Evolutionary conservation across 805 yeast genomes (phyloP), one percentile per base, ranked within the genome.

Genomic region (Saccharomycopsis sp.): DNA sequence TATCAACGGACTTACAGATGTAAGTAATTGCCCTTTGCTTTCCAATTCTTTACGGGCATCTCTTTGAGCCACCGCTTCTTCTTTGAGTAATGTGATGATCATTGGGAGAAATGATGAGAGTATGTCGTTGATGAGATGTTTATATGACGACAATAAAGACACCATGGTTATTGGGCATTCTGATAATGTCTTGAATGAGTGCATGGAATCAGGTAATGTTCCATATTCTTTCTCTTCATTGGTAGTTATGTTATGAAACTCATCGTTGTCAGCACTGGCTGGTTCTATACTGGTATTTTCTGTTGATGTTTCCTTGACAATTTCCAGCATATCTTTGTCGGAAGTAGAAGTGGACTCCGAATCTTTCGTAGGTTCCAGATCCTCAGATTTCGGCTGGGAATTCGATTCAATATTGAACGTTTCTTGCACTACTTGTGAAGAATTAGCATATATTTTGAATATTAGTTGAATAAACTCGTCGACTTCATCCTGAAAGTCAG

Each of bases 151-250:
- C 66, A 89, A 90, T 56, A 96, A 75, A 5, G 97, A 84, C 2
- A 94, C 99, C 85, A 94, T 87, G 2, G 97, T 91, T 47, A 94
- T 93, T 8, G 99, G 99, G 69, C 98, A 92, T 70, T 94, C 99
- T 0, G 97, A 89, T 60, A 94, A 78, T 14, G 93, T 89, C 69
- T 91, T 92, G 78, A 94, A 93, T 1, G 97, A 91, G 63, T 70
- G 78, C 80, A 89, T 80, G 2, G 97, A 86, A 62, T 79, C 81
- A 51, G 79, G 79, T 56, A 91, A 75, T 49, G 76, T 75, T 15
- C 75, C 76, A 19, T 71, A 52, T 9, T 65, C 63, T 14, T 68
- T 56, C 14, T 66, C 66, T 25, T 65, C 63, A 76, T 68, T 3
- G 78, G 70, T 1, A 85, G 77, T 3, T 81, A 71, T 62, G 67